Base-by-base conservation (phyloP, 768 basidiomycete genomes). In the Mycena chlorophos region DNA sequence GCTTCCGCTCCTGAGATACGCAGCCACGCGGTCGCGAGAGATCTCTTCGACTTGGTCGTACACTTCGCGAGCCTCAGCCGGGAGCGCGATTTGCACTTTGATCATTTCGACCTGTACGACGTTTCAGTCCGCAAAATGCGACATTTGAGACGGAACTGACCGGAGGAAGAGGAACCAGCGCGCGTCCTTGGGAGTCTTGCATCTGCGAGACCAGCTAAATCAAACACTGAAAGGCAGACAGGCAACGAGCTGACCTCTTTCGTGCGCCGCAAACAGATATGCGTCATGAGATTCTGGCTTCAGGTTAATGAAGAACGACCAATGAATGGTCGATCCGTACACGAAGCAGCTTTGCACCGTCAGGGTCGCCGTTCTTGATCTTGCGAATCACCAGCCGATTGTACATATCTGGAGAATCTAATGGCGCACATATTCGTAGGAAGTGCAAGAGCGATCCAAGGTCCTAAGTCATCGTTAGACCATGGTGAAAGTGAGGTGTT, bases 361-460 rank as follows among this genome's bases (percentile, higher is more conserved):
- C 62, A 0, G 87, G 76, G 51, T 85, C 77, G 4, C 86, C 91
- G 28, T 84, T 71, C 60, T 87, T 87, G 52, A 94, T 67, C 2
- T 93, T 93, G 6, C 93, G 84, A 31, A 93, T 71, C 16, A 97
- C 75, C 17, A 93, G 74, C 12, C 89, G 74, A 63, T 88, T 90
- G 78, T 85, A 96, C 64, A 88, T 88, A 53, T 91, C 87, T 49
- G 87, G 85, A 10, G 91, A 80, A 66, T 95, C 90, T 5, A 97
- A 72, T 0, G 94, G 94, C 31, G 74, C 79, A 66, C 94, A 97
- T n/a, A 96, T 85, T 66, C 76, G 80, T 30, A 96, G 78, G 73
- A 97, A 97, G 2, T 83, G 86, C 22, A 97, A 73, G 48, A 95
- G 74, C 10, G 94, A 90, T 3, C 94, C 92, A 19, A 97, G 82